These are phyloP conservation scores for Cordyceps militaris DNA, from an alignment of 2,329 filamentous ascomycete genomes.

Conservation along the genomic window DNA sequence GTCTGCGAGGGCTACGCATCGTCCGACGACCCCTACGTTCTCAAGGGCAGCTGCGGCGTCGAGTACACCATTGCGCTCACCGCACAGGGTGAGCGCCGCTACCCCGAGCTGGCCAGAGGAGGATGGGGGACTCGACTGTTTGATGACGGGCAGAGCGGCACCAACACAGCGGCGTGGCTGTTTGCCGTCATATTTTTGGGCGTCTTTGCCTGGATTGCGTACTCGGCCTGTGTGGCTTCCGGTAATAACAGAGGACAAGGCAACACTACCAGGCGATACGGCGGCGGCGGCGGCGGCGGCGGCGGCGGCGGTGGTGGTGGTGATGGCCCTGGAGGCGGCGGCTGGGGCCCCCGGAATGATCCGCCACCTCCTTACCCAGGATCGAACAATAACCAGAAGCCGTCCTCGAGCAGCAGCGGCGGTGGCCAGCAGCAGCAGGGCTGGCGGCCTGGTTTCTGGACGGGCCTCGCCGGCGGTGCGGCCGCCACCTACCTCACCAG, in stretches of 20 bases:
- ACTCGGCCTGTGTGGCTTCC: slow-evolving; percentile 38
- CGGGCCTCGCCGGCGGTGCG: slow-evolving; percentile 58
- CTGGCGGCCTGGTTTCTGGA: slow-evolving; percentile 36
- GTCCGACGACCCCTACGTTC: slow-evolving; percentile 73
- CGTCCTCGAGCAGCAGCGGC: slow-evolving; percentile 21
- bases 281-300: slow-evolving; percentile 33
- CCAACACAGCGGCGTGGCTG: slow-evolving; percentile 33
- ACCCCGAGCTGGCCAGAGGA: slow-evolving; percentile 46
- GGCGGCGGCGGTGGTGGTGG: slow-evolving; percentile 33
- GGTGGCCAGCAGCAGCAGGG: slow-evolving; percentile 23
- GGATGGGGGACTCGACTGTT: slow-evolving; percentile 30
- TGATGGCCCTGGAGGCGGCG: slow-evolving; percentile 21
- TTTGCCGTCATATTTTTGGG: slow-evolving; percentile 58
- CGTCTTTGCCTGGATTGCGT: slow-evolving; percentile 56
- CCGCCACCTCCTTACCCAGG: slow-evolving; percentile 48
- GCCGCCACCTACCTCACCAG: slow-evolving; percentile 62
- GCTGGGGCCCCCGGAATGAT: slow-evolving; percentile 35
- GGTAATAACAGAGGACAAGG: slow-evolving; percentile 4
- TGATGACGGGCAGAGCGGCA: slow-evolving; percentile 23
- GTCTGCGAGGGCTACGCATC: slow-evolving; percentile 81
- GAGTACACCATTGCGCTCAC: slow-evolving; percentile 81
- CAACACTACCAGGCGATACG: slow-evolving; percentile 19
- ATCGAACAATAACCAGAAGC: slow-evolving; percentile 1
- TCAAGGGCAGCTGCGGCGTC: slow-evolving; percentile 88
- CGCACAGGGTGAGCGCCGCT: slow-evolving; percentile 63